Evolutionary conservation across 225 moss, liverwort and hornwort species (phyloP), one percentile per base, ranked within the genome.

Genomic region (Anthoceros angustus): DNA sequence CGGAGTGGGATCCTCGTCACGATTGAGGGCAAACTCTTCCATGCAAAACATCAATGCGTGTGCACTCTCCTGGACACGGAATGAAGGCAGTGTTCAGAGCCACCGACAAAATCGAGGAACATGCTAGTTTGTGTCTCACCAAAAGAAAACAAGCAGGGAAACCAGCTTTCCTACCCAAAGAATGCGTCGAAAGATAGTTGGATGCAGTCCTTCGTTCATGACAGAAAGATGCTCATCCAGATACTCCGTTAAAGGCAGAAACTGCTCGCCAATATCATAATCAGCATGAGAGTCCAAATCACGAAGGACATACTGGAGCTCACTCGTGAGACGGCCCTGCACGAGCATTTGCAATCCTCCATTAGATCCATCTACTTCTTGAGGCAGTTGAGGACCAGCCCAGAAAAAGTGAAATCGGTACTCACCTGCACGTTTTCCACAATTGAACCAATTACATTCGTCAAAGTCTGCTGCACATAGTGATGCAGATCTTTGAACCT

Each of bases 1-100:
- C 32, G 63, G 61, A 41, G 63, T 40, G 10, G 45, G 48, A 23
- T 70, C 70, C 61, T 72, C 72, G 42, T 77, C 77, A 48, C 65
- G 71, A 64, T 74, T 72, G 3, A 80, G 50, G 26, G 66, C 77
- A 62, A 72, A 67, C 62, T 70, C 77, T 72, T 74, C 77, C 80
- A 80, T 70, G 70, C 74, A 70, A 68, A 77, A 80, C 65, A 80
- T 72, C 7, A 80, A 66, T 43, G 80, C 74, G 48, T 64, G 69
- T 16, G 77, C 71, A 42, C 74, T 74, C 66, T 80, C 77, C 80
- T 80, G 77, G 69, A 70, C 62, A 42, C 68, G 64, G 8, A 64
- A 62, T n/a, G 14, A 50, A 32, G 32, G 32, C 32, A 55, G 55
- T 20, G n/a, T 5, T 18, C 55, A 55, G 55, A 12, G 14, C n/a